Percentiles rank a stretch among this genome's conserved stretches.
Evolutionary conservation across 352 stramenopile genomes (phyloP).

Genomic region (Pilasporangium apinafurcum): DNA sequence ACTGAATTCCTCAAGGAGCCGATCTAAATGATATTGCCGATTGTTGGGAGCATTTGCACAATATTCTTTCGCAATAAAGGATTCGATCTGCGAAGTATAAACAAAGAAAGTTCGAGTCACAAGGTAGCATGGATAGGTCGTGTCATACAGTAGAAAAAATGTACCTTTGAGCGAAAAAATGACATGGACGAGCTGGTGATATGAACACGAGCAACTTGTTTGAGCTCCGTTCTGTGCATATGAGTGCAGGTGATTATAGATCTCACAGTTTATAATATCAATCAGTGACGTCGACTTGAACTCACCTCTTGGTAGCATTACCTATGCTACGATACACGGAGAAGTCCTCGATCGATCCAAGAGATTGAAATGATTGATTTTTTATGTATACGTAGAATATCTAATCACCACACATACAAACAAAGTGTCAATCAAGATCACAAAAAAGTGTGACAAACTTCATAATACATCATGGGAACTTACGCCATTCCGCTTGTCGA

Average conservation of each 20-base stretch:
- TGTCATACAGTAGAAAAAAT: neutral
- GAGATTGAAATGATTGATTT: conserved; percentile 63
- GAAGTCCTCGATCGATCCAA: conserved; percentile 73
- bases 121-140: neutral
- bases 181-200: conserved; percentile 69
- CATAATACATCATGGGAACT: conserved; percentile 1
- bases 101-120: neutral
- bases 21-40: conserved; percentile 51
- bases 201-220: conserved; percentile 56
- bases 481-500: conserved; percentile 71
- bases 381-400: conserved; percentile 76
- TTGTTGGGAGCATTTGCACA: conserved; percentile 51
- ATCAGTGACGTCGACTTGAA: neutral
- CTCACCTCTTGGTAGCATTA: conserved; percentile 37
- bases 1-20: conserved; percentile 57
- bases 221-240: conserved; percentile 53
- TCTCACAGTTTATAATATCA: neutral
- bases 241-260: too few species aligned
- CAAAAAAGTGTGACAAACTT: neutral
- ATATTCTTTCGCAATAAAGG: conserved; percentile 65
- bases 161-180: conserved; percentile 68
- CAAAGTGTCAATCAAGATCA: neutral
- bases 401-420: conserved; percentile 8
- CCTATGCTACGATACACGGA: conserved; percentile 38
- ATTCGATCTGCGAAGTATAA: conserved; percentile 40